A percentile compares a stretch with the other conserved stretches of the same genome.
These are phyloP conservation scores for Nakataea oryzae DNA, from an alignment of 2,329 filamentous ascomycete genomes.

Conservation along the genomic window DNA sequence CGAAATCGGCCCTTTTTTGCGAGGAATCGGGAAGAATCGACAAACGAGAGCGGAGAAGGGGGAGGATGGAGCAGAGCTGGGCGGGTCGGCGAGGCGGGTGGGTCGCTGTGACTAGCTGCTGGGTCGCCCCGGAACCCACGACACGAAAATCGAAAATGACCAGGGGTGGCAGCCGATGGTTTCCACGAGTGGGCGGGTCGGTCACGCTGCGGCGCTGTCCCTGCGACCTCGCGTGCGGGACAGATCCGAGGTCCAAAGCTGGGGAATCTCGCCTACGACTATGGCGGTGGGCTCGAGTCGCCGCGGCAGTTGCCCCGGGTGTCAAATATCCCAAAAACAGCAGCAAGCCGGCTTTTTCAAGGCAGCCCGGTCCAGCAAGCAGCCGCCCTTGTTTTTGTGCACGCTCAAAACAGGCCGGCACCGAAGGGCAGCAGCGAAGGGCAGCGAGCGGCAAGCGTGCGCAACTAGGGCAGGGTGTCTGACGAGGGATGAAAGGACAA, in stretches of 20 bases:
- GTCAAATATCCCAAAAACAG: background rate
- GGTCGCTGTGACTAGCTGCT: background rate
- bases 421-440: too few species aligned
- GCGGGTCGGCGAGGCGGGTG: background rate
- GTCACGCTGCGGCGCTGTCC: background rate
- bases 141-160: background rate
- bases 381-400: background rate
- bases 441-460: too few species aligned
- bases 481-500: too few species aligned
- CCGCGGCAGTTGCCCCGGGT: background rate
- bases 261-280: background rate
- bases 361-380: background rate
- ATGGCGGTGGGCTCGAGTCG: too few species aligned
- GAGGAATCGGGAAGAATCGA: background rate
- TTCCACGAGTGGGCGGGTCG: background rate
- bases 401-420: background rate
- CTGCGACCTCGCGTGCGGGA: background rate
- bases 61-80: background rate
- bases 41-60: background rate
- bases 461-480: background rate
- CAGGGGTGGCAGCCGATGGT: background rate
- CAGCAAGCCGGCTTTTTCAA: background rate
- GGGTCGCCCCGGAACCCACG: background rate
- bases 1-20: slow-evolving; percentile 15
- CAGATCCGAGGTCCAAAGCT: background rate